phyloP scores from a whole-genome alignment of 2,329 filamentous ascomycete species.

The Ambrosiella cleistominuta region DNA sequence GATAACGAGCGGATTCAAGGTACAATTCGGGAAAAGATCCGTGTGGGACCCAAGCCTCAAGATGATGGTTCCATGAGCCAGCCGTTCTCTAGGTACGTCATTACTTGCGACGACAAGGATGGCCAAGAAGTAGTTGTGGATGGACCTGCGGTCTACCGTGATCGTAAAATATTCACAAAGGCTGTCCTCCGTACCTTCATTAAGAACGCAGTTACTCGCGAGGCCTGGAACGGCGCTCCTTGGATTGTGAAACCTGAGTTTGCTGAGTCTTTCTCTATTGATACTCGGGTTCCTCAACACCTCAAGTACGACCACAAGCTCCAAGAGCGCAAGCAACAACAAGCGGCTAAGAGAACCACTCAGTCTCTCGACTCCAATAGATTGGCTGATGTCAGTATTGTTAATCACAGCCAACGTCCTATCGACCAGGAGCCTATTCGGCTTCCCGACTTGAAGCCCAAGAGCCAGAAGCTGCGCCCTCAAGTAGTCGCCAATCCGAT shows the following conservation, averaged over 20 bases:
- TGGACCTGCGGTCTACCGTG: conserved; percentile 65
- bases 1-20: conserved; percentile 55
- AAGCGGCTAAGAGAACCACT: conserved; percentile 45
- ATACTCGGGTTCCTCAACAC: conserved; percentile 68
- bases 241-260: conserved; percentile 86
- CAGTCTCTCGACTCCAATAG: conserved; percentile 28
- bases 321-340: conserved; percentile 55
- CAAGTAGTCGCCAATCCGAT: conserved; percentile 11
- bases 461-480: conserved; percentile 25
- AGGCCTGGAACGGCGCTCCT: conserved; percentile 88
- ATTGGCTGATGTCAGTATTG: conserved; percentile 14
- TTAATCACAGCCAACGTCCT: conserved; percentile 17
- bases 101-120: conserved; percentile 50
- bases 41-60: conserved; percentile 44
- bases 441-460: conserved; percentile 56
- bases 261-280: conserved; percentile 69
- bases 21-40: conserved; percentile 68
- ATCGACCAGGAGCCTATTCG: conserved; percentile 32
- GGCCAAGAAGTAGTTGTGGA: conserved; percentile 63
- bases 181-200: conserved; percentile 85
- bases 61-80: conserved; percentile 53
- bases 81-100: conserved; percentile 64
- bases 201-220: conserved; percentile 80
- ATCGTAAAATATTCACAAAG: conserved; percentile 87
- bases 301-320: conserved; percentile 66